A percentile compares a stretch with the other conserved stretches of the same genome.
phyloP scores from a whole-genome alignment of 108 stramenopile species.

The Cyclotella choctawhatcheeana region DNA sequence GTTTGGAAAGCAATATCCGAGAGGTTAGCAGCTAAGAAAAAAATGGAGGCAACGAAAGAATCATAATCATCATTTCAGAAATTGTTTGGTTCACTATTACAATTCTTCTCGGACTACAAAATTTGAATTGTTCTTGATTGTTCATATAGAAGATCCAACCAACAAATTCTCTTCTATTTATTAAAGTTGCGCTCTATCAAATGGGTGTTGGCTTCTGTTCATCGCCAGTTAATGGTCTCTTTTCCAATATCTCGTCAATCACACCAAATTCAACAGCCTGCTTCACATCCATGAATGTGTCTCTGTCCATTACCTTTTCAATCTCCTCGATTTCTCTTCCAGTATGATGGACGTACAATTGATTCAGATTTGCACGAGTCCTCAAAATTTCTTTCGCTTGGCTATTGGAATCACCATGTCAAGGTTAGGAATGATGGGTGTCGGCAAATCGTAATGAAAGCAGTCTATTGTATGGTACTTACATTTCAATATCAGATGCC shows the following conservation, averaged over 20 bases:
- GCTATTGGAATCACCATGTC: background rate
- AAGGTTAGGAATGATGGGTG: too few relatives aligned
- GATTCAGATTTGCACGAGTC: constrained; percentile 78
- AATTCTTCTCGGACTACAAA: too few relatives aligned
- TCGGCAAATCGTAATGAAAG: too few relatives aligned
- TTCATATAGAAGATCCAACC: too few relatives aligned
- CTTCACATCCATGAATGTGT: constrained; percentile 89
- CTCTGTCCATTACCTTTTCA: constrained; percentile 96
- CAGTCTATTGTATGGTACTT: too few relatives aligned
- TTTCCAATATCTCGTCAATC: constrained; percentile 87
- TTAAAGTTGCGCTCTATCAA: too few relatives aligned
- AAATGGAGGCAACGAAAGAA: constrained; percentile 15
- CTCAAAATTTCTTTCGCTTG: constrained; percentile 86
- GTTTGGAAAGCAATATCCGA: constrained; percentile 66
- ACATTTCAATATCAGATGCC: constrained; percentile 95
- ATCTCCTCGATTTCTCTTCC: constrained; percentile 76
- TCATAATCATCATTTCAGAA: background rate
- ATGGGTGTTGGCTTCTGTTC: constrained; percentile 9
- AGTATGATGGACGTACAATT: constrained; percentile 88
- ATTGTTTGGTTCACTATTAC: too few relatives aligned
- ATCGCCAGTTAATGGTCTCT: constrained; percentile 57
- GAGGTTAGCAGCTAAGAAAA: constrained; percentile 43
- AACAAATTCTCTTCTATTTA: too few relatives aligned
- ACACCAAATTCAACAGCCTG: constrained; percentile 93
- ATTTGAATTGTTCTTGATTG: too few relatives aligned